Evolutionary conservation across 495 filamentous ascomycete genomes (phyloP).

Genomic region (Echria macrotheca): DNA sequence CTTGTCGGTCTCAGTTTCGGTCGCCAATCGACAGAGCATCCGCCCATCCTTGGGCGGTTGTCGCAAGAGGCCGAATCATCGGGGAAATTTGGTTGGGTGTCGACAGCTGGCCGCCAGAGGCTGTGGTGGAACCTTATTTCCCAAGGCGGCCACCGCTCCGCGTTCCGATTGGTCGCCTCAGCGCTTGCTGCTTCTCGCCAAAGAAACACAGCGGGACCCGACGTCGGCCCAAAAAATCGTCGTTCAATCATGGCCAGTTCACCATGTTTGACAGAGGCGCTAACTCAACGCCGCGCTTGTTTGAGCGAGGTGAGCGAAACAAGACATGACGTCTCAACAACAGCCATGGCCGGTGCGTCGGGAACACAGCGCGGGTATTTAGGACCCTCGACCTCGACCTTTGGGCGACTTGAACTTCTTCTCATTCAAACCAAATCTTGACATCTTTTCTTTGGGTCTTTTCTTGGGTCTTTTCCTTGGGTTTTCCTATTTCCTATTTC

Average conservation of each 20-base stretch:
- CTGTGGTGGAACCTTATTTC: conserved; percentile 6
- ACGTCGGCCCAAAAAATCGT: conserved; percentile 1
- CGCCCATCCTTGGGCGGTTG: background rate
- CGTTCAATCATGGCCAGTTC: conserved; percentile 7
- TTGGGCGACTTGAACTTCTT: conserved; percentile 5
- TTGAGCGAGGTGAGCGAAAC: background rate
- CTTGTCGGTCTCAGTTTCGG: background rate
- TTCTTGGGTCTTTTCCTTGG: conserved; percentile 15
- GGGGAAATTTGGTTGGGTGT: conserved; percentile 12
- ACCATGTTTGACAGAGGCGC: background rate
- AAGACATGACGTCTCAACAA: conserved; percentile 4
- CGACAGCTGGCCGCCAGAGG: background rate
- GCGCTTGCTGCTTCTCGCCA: conserved; percentile 15
- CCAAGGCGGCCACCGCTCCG: background rate
- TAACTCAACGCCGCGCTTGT: conserved; percentile 8
- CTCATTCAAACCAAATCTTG: conserved; percentile 2
- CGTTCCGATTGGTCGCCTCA: conserved; percentile 14
- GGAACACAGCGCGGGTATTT: background rate
- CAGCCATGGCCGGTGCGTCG: background rate
- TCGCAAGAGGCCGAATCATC: conserved; percentile 23
- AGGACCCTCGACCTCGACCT: background rate
- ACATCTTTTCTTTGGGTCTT: conserved; percentile 18
- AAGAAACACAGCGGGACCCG: conserved; percentile 8
- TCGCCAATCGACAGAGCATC: background rate
- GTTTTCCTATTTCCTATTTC: conserved; percentile 21